Base-by-base conservation (phyloP, 2,329 filamentous ascomycete species). In the Gliomastix tumulicola region DNA sequence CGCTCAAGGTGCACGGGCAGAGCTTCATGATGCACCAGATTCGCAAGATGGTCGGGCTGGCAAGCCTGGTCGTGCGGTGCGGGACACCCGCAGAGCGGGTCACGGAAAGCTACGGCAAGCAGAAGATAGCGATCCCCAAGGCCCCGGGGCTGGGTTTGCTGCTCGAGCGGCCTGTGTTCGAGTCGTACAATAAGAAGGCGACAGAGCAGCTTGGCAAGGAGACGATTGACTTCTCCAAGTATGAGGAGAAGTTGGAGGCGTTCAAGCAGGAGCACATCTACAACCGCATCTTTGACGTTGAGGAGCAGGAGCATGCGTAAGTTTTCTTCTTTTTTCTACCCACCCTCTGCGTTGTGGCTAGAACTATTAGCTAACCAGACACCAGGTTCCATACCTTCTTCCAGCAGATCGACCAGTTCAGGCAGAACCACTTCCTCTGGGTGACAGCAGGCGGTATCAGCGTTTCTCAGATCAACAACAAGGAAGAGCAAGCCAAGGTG, bases 1-100 rank as follows among this genome's bases (percentile, higher is more conserved):
- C 84, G 30, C 71, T 97, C 47, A 95, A 94, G 57, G 89, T 98
- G 18, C 92, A 98, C 60, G 92, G 92, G 0, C 92, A 98, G 62
- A 90, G 84, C 54, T 98, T 98, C 72, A 98, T 98, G 92, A 98
- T 98, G 92, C 92, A 98, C 62, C 92, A 98, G 66, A 98, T 98
- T 60, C 83, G 92, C 53, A 98, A 97, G 65, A 97, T 98, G 92
- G 87, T 98, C 13, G 88, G 86, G 39, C 88, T 98, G 83, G 87
- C 80, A 8, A 79, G 87, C 22, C 70, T 98, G 41, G 69, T 90
- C 6, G 83, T 94, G 7, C 82, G 92, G 25, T 94, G 85, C 57
- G 92, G 88, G 35, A 82, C 82, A n/a, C 71, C 84, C 5, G 68
- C 80, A 5, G 65, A 75, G 10, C 76, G 84, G 20, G 85, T 98